Percentiles rank a stretch among this genome's conserved stretches.
phyloP scores from a whole-genome alignment of 1,284 basidiomycete species.

The Tylopilus microsporus region DNA sequence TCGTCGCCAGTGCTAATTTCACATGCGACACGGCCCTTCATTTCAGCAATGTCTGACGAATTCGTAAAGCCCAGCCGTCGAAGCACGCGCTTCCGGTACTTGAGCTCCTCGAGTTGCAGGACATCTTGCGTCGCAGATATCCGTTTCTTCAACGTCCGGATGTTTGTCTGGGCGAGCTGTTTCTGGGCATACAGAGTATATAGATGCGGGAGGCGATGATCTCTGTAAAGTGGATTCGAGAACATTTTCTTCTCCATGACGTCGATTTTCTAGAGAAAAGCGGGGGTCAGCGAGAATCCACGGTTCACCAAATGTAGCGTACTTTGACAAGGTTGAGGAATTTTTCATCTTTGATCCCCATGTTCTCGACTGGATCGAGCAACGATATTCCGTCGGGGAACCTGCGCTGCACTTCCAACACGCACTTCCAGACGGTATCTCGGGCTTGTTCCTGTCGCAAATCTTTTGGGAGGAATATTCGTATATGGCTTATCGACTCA shows the following conservation, averaged over 20 bases:
- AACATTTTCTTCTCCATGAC: slow-evolving; percentile 81
- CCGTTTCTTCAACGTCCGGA: slow-evolving; percentile 76
- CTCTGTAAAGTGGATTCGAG: slow-evolving; percentile 69
- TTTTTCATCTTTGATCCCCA: slow-evolving; percentile 93
- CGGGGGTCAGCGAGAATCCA: slow-evolving; percentile 3
- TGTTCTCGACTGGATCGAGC: slow-evolving; percentile 91
- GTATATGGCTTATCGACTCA: slow-evolving; percentile 81
- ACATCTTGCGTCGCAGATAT: slow-evolving; percentile 90
- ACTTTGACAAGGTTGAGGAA: slow-evolving; percentile 86
- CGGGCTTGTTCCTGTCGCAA: slow-evolving; percentile 71
- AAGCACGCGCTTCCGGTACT: slow-evolving; percentile 90
- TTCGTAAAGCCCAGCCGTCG: slow-evolving; percentile 89
- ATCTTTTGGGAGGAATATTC: slow-evolving; percentile 89
- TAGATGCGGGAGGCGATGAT: slow-evolving; percentile 68
- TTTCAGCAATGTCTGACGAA: slow-evolving; percentile 88
- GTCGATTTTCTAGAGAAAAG: slow-evolving; percentile 70
- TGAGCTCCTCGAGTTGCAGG: slow-evolving; percentile 95
- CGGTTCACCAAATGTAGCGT: slow-evolving; percentile 11
- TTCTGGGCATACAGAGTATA: slow-evolving; percentile 82
- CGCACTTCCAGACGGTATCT: slow-evolving; percentile 84
- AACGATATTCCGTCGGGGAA: slow-evolving; percentile 86
- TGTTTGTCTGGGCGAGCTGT: slow-evolving; percentile 63
- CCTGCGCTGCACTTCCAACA: slow-evolving; percentile 83
- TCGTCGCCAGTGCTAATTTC: slow-evolving; percentile 99
- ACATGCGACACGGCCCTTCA: slow-evolving; percentile 97